Conservation (phyloP, 495 filamentous ascomycete species). For the Neurospora sp. region DNA sequence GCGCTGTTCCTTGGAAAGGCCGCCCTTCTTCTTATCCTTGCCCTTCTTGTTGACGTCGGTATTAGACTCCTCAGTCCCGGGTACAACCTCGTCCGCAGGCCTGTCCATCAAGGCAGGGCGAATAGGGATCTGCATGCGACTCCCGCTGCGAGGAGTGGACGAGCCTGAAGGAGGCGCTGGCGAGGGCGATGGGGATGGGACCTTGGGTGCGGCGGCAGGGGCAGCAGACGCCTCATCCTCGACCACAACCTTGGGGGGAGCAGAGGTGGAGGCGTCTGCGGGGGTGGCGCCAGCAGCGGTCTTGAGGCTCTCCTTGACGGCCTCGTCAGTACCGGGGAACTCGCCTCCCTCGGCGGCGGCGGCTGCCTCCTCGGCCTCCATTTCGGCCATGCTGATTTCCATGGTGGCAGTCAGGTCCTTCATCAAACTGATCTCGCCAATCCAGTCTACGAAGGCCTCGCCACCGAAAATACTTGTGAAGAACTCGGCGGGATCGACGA, state of each 20-base stretch:
- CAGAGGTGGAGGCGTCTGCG: conserved; percentile 17
- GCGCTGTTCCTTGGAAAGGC: conserved; percentile 76
- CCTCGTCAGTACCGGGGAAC: conserved; percentile 38
- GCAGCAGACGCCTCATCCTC: conserved; percentile 28
- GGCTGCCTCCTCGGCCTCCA: conserved; percentile 50
- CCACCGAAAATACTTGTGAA: conserved; percentile 98
- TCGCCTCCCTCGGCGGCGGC: conserved; percentile 27
- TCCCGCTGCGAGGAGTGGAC: conserved; percentile 43
- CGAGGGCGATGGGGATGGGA: conserved; percentile 25
- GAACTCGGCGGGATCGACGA: conserved; percentile 96
- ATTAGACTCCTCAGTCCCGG: conserved; percentile 65
- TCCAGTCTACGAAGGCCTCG: conserved; percentile 86
- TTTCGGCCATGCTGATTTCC: conserved; percentile 75
- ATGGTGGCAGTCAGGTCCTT: conserved; percentile 83
- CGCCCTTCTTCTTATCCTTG: conserved; percentile 70
- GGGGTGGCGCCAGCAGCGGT: conserved; percentile 17
- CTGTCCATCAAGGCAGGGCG: conserved; percentile 82
- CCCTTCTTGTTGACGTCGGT: conserved; percentile 52
- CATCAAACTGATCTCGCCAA: conserved; percentile 87
- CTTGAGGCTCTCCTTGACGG: conserved; percentile 38
- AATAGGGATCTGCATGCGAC: conserved; percentile 49
- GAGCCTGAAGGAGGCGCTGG: conserved; percentile 47
- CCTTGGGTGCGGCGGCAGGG: conserved; percentile 9
- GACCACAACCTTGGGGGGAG: conserved; percentile 30
- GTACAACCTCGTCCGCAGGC: conserved; percentile 73